Base-by-base conservation (phyloP, 495 filamentous ascomycete genomes). In the Arthonia radiata region DNA sequence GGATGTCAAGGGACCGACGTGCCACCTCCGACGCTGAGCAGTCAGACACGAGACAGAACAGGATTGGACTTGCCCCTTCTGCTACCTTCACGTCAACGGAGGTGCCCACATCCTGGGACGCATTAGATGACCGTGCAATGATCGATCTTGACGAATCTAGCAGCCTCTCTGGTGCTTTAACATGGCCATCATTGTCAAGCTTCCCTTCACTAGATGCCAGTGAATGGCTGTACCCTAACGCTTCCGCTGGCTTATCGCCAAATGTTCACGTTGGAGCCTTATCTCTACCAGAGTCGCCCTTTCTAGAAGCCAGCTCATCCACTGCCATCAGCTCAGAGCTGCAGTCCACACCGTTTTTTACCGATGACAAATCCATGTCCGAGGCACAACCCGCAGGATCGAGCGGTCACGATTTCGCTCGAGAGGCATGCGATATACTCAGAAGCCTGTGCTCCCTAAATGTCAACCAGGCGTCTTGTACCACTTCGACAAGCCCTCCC, bases 401-500 rank as follows among this genome's bases (percentile, higher is more conserved):
- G 23, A 21, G 10, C 13, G 22, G 17, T 7, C 32, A 34, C 14
- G 17, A 32, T 13, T 34, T 29, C 14, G 32, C 4, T 23, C 24
- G 18, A 13, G 14, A 25, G 32, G 32, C 29, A 7, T 25, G 32
- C 17, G 30, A 33, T 15, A 33, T 34, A 10, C 15, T 34, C 6
- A 29, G 30, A 13, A 33, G 30, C 18, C 6, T 34, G 17, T 34
- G 29, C 17, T 5, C 17, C 8, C 7, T 22, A 12, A 19, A 15
- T n/a, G n/a, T n/a, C n/a, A n/a, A n/a, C n/a, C n/a, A n/a, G n/a
- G n/a, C n/a, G n/a, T n/a, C n/a, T n/a, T n/a, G n/a, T n/a, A n/a
- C n/a, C n/a, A n/a, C n/a, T n/a, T n/a, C n/a, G n/a, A n/a, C n/a
- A n/a, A n/a, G n/a, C n/a, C n/a, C n/a, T n/a, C n/a, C n/a, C 5